These are phyloP conservation scores for Chiua sp. DNA, from an alignment of 1,284 basidiomycete genomes.

Conservation along the genomic window DNA sequence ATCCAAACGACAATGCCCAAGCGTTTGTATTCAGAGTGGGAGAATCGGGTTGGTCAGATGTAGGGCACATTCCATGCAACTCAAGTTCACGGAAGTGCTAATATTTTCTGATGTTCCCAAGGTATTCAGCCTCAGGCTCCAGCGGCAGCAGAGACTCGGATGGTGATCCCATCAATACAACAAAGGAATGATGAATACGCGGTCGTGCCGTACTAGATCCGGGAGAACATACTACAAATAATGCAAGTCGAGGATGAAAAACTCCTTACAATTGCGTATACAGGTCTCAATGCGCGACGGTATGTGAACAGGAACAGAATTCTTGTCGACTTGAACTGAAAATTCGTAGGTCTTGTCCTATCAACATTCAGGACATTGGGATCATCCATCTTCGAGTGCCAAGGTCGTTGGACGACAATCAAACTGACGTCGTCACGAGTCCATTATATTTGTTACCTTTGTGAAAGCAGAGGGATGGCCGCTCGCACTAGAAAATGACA, in stretches of 20 bases:
- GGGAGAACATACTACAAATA: constrained; percentile 75
- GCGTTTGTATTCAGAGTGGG: constrained; percentile 86
- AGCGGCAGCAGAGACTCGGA: constrained; percentile 83
- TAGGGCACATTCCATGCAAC: constrained; percentile 32
- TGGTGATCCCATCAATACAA: constrained; percentile 74
- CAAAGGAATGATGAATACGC: constrained; percentile 79
- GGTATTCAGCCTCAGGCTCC: constrained; percentile 90
- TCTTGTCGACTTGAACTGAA: constrained; percentile 6
- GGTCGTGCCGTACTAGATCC: constrained; percentile 72
- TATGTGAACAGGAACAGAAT: constrained; percentile 36
- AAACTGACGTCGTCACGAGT: constrained; percentile 74
- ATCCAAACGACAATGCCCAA: constrained; percentile 82
- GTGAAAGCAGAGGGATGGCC: constrained; percentile 85
- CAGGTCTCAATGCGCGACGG: constrained; percentile 89
- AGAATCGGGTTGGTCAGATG: constrained; percentile 94
- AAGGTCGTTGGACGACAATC: constrained; percentile 43
- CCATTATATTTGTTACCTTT: constrained; percentile 89
- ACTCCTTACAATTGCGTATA: constrained; percentile 83
- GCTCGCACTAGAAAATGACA: constrained; percentile 91
- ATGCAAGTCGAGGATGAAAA: constrained; percentile 72
- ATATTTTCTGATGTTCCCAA: constrained; percentile 34
- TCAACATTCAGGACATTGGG: constrained; percentile 94
- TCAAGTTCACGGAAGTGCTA: background rate
- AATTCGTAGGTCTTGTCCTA: constrained; percentile 82
- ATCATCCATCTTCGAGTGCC: constrained; percentile 78